A percentile compares a stretch with the other conserved stretches of the same genome.
phyloP scores from a whole-genome alignment of 495 filamentous ascomycete genomes.

The Penicillium subrubescens region DNA sequence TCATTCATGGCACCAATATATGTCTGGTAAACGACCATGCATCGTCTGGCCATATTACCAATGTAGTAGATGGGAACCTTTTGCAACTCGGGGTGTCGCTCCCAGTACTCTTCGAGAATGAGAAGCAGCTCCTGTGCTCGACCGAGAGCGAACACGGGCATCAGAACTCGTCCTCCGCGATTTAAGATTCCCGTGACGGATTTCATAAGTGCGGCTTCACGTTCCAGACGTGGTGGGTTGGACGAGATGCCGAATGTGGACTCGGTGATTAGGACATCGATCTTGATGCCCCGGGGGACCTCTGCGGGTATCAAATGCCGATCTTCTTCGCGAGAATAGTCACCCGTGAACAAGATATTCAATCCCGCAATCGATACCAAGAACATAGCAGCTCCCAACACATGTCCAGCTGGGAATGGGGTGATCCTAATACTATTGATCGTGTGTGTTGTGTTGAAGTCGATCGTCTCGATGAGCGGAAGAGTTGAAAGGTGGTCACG shows the following conservation, averaged over 20 bases:
- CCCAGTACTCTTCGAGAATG: constrained; percentile 97
- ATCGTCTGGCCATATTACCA: constrained; percentile 88
- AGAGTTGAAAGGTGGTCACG: constrained; percentile 92
- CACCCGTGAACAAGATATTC: constrained; percentile 95
- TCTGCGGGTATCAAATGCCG: constrained; percentile 90
- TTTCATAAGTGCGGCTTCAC: constrained; percentile 93
- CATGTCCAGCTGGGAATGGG: constrained; percentile 94
- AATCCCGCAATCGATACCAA: constrained; percentile 93
- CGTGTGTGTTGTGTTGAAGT: constrained; percentile 96
- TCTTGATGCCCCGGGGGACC: constrained; percentile 79
- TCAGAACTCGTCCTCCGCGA: constrained; percentile 85
- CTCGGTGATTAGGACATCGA: constrained; percentile 96
- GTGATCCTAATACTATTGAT: constrained; percentile 96
- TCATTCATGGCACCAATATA: constrained; percentile 98
- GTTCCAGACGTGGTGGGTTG: constrained; percentile 83
- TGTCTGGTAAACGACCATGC: constrained; percentile 98
- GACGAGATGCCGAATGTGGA: constrained; percentile 94
- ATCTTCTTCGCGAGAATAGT: constrained; percentile 93
- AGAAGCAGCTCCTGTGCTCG: constrained; percentile 90
- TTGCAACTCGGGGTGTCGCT: constrained; percentile 79
- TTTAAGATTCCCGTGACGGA: constrained; percentile 86
- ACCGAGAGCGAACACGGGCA: constrained; percentile 95
- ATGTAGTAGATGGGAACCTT: constrained; percentile 96
- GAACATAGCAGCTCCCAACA: constrained; percentile 98
- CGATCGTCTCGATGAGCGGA: constrained; percentile 91